Evolutionary conservation across 306 rosid species (phyloP).

Genomic region (Parietaria judaica): DNA sequence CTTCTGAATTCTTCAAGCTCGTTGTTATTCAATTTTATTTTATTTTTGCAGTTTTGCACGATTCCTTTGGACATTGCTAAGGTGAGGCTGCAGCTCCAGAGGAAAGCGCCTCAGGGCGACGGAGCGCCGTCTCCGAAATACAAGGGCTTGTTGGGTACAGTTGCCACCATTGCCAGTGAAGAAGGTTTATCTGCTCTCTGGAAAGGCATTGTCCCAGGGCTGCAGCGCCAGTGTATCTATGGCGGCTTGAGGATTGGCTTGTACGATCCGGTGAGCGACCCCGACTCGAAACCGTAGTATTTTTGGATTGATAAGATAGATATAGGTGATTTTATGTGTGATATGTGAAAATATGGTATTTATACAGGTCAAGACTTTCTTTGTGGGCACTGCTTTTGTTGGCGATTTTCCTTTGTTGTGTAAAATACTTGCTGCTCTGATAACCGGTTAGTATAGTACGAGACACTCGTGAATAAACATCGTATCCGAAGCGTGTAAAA

Average conservation of each 20-base stretch:
- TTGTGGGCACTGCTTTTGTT: slow-evolving; percentile 74
- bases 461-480: slow-evolving; percentile 11
- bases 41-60: slow-evolving; percentile 64
- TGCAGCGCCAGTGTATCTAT: slow-evolving; percentile 88
- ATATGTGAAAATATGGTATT: slow-evolving; percentile 31
- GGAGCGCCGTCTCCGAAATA: slow-evolving; percentile 50
- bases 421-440: slow-evolving; percentile 80
- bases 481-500: background rate
- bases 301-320: slow-evolving; percentile 25
- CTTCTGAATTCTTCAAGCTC: background rate
- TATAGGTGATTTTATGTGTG: slow-evolving; percentile 14
- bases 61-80: slow-evolving; percentile 91
- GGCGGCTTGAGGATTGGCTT: slow-evolving; percentile 96
- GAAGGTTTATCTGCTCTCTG: slow-evolving; percentile 83
- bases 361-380: slow-evolving; percentile 78
- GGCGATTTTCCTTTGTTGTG: slow-evolving; percentile 77
- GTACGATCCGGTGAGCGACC: slow-evolving; percentile 89
- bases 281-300: background rate
- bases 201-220: slow-evolving; percentile 92
- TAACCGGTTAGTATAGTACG: slow-evolving; percentile 63
- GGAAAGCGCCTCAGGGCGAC: slow-evolving; percentile 44
- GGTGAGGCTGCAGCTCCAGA: slow-evolving; percentile 95
- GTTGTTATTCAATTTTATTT: background rate
- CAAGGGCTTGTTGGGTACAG: slow-evolving; percentile 64
- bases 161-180: slow-evolving; percentile 80